phyloP scores from a whole-genome alignment of 1,284 basidiomycete species.

The Leucoagaricus sp. region DNA sequence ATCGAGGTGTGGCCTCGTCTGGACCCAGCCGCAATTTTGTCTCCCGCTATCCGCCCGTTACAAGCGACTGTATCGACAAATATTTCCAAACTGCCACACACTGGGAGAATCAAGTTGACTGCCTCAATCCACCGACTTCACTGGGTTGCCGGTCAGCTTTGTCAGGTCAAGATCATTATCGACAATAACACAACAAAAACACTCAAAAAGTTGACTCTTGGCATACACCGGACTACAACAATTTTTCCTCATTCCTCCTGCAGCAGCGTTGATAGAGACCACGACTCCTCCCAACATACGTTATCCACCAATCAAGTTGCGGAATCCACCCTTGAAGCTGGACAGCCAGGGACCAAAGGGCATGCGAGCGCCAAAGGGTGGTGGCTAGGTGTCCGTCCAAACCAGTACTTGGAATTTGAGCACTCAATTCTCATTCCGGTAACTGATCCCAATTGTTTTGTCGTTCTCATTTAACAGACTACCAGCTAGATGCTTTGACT shows the following conservation, averaged over 20 bases:
- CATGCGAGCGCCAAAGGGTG: slow-evolving; percentile 83
- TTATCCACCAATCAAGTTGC: slow-evolving; percentile 68
- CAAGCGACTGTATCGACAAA: slow-evolving; percentile 59
- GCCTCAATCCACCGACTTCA: slow-evolving; percentile 74
- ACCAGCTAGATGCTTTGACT: slow-evolving; percentile 72
- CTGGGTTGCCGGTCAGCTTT: slow-evolving; percentile 88
- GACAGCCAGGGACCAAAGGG: slow-evolving; percentile 62
- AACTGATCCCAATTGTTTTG: slow-evolving; percentile 32
- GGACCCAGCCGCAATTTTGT: slow-evolving; percentile 65
- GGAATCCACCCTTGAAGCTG: slow-evolving; percentile 67
- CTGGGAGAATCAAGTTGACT: slow-evolving; percentile 70
- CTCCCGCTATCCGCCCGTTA: slow-evolving; percentile 63
- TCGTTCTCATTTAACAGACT: slow-evolving; percentile 4
- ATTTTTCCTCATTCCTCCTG: slow-evolving; percentile 58
- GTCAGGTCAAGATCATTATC: slow-evolving; percentile 73
- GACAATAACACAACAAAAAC: slow-evolving; percentile 76
- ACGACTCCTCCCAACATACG: slow-evolving; percentile 59
- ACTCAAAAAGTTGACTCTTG: slow-evolving; percentile 69
- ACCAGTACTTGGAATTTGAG: slow-evolving; percentile 60
- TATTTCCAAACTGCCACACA: slow-evolving; percentile 60
- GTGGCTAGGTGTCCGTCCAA: slow-evolving; percentile 81
- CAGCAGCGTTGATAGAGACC: slow-evolving; percentile 36
- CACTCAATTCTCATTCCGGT: slow-evolving; percentile 76
- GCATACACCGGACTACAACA: slow-evolving; percentile 73
- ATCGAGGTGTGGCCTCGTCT: slow-evolving; percentile 85